Conservation (phyloP, 23 red algal genomes). For the Gracilaria caudata region DNA sequence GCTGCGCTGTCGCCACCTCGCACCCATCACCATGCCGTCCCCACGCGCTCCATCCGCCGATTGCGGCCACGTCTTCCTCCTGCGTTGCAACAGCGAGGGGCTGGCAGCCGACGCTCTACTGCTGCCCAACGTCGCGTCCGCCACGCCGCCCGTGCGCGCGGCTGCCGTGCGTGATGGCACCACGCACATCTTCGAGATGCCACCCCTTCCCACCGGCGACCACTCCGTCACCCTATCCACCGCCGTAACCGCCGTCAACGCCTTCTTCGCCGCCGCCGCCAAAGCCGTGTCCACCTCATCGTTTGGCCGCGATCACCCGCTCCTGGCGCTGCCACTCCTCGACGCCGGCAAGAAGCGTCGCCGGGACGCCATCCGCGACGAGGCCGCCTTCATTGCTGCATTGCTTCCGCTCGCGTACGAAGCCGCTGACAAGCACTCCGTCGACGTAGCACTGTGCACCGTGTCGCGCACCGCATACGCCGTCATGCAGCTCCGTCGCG, state of each 20-base stretch:
- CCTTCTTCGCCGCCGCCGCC: neutral
- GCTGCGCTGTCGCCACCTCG: too few relatives aligned
- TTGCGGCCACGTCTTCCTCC: slow-evolving; percentile 18
- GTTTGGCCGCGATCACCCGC: slow-evolving; percentile 7
- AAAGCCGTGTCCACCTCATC: neutral
- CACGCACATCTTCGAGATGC: slow-evolving; percentile 1
- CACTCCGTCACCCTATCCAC: neutral
- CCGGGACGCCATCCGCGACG: neutral
- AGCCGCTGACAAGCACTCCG: neutral
- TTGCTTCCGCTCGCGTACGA: slow-evolving; percentile 7
- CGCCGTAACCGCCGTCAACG: slow-evolving; percentile 18
- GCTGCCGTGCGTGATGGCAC: neutral
- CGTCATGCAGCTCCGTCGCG: slow-evolving; percentile 3
- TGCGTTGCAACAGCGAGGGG: neutral
- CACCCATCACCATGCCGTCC: neutral
- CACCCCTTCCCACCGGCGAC: neutral
- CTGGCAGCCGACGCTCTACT: slow-evolving; percentile 4
- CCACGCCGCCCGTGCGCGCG: neutral
- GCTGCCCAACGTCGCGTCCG: neutral
- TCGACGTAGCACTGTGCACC: slow-evolving; percentile 9
- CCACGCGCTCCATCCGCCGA: neutral
- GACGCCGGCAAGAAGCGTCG: neutral
- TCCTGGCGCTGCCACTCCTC: slow-evolving; percentile 6
- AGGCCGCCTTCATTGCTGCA: neutral
- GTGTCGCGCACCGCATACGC: neutral